Evolutionary conservation across 164 flowering plant genomes (phyloP).

Genomic region (grape (Vitis vinifera)): ASM3070453v1 NC_081808.1:1870501-1871000

Average conservation of each 20-base stretch:
- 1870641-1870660: conserved; percentile 65
- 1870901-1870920: no score
- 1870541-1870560: conserved; percentile 94
- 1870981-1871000: no score
- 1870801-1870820: no score
- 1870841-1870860: no score
- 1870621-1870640: conserved; percentile 74
- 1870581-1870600: conserved; percentile 71
- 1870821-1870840: no score
- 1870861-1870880: no score
- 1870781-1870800: conserved; percentile 44
- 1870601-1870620: conserved; percentile 72
- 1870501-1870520: conserved; percentile 87
- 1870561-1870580: conserved; percentile 79
- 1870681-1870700: conserved; percentile 88
- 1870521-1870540: conserved; percentile 86
- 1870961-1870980: no score
- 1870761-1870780: conserved; percentile 72
- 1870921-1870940: no score
- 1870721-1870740: conserved; percentile 74
- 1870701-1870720: conserved; percentile 71
- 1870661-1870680: conserved; percentile 82
- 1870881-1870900: no score
- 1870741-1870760: conserved; percentile 46
- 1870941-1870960: no score